Conservation (phyloP, 2,329 filamentous ascomycete species). For the Colletotrichum tropicale region DNA sequence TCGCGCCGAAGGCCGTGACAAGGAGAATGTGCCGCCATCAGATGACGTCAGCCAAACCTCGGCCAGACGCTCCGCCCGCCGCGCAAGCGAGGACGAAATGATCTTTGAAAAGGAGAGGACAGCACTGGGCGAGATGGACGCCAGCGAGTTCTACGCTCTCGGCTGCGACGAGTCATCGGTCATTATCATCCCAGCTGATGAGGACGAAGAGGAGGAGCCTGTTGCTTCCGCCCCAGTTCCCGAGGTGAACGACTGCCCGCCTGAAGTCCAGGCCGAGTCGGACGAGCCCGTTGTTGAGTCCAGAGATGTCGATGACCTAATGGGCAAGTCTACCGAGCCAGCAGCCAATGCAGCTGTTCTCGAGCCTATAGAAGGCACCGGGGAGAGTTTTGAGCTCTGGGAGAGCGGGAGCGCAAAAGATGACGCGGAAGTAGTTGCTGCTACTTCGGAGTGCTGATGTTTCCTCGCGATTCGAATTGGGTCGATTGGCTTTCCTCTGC, state of each 20-base stretch:
- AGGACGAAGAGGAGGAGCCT: constrained; percentile 44
- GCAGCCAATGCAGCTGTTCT: constrained; percentile 52
- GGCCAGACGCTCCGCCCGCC: constrained; percentile 34
- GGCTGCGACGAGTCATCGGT: constrained; percentile 68
- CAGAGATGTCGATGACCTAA: constrained; percentile 39
- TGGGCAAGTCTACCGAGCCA: constrained; percentile 37
- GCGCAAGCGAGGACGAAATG: constrained; percentile 53
- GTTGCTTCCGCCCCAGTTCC: not conserved
- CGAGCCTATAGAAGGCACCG: constrained; percentile 61
- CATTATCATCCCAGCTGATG: constrained; percentile 66
- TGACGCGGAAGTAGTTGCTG: constrained; percentile 43
- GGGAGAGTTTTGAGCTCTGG: constrained; percentile 71
- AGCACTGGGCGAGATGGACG: constrained; percentile 71
- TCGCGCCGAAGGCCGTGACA: constrained; percentile 70
- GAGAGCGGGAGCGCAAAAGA: constrained; percentile 71
- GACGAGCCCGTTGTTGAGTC: constrained; percentile 21
- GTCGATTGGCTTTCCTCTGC: not conserved
- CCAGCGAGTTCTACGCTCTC: constrained; percentile 69
- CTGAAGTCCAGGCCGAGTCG: constrained; percentile 27
- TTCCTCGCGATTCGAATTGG: not conserved
- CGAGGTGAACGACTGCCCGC: constrained; percentile 27
- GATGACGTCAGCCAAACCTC: constrained; percentile 67
- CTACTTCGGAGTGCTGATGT: constrained; percentile 27
- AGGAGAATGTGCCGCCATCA: constrained; percentile 89
- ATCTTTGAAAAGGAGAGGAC: constrained; percentile 67